Evolutionary conservation across 2,329 filamentous ascomycete genomes (phyloP), one percentile per base, ranked within the genome.

Genomic region (Lecanoromycetidae sp.): DNA sequence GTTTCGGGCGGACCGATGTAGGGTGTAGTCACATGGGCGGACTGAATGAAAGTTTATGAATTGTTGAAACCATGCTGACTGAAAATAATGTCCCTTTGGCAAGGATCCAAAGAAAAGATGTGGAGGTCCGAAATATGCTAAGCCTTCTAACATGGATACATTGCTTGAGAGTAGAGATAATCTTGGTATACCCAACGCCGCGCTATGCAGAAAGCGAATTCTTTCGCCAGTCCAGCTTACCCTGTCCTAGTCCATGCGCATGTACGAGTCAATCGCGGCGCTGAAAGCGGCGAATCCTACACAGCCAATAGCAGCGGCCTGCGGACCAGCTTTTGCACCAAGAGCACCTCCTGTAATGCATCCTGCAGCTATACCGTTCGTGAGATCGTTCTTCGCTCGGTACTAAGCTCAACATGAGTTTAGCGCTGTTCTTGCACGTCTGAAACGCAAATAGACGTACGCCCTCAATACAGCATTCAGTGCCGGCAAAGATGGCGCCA

Each of bases 401-500:
- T 52, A 54, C 52, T 54, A 36, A 85, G 75, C 17, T 3, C 15
- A 15, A 22, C 19, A 30, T 15, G 19, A 15, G 25, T 42, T n/a
- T 32, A 26, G 25, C 4, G 9, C 17, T 15, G 22, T 23, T 15
- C 20, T n/a, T 17, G 9, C 4, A 10, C 10, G 17, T 5, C 12
- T 12, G 19, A 22, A 12, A 26, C 10, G 13, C 35, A 25, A 29
- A 36, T 13, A 3, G 13, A 44, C 56, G 12, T 49, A 74, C 66
- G 0, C 88, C 88, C 66, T 98, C 91, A 60, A 98, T 87, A 54
- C 85, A 87, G 70, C 91, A 98, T 68, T 98, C 91, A 44, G 91
- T 94, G 33, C 90, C 90, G 13, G 80, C 77, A 70, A 93, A 98
- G 17, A 96, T 75, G 2, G 86, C 84, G 57, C 91, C 91, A 41